phyloP scores from a whole-genome alignment of 257 asterid genomes.

The Plantago elongata region DNA sequence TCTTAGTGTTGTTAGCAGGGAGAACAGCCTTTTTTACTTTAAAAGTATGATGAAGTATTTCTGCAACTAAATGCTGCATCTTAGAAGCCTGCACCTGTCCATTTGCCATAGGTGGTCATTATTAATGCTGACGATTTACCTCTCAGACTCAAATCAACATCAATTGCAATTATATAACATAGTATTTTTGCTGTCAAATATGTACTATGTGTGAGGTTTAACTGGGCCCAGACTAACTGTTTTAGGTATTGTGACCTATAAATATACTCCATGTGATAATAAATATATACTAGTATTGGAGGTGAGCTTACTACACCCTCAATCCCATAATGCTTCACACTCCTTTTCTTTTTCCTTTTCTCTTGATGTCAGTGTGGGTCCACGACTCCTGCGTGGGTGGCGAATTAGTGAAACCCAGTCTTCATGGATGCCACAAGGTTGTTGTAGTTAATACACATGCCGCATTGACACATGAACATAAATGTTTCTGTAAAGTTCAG shows the following conservation, averaged over 20 bases:
- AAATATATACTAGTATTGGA: not conserved
- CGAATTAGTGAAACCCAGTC: no score
- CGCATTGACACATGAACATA: no score
- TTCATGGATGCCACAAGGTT: no score
- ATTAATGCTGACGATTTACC: not conserved
- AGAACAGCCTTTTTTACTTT: slow-evolving; percentile 2
- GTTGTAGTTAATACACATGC: no score
- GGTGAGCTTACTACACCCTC: not conserved
- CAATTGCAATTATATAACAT: not conserved
- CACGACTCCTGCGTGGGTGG: not conserved
- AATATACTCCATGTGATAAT: not conserved
- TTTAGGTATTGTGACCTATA: not conserved
- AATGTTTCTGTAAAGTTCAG: no score
- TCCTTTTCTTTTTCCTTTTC: not conserved
- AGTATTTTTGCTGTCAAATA: slow-evolving; percentile 1
- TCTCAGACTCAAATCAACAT: slow-evolving; percentile 1
- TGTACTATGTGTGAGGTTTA: not conserved
- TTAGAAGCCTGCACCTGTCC: not conserved
- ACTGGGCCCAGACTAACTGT: not conserved
- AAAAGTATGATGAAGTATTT: not conserved
- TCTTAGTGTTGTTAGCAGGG: not conserved
- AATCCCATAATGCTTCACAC: not conserved
- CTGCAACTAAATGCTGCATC: not conserved
- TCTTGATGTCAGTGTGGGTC: not conserved
- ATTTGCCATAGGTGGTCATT: not conserved